Percentiles rank a stretch among this genome's conserved stretches.
These are phyloP conservation scores for Camellia granthamiana DNA, from an alignment of 148 eudicot species.

Conservation along the genomic window DNA sequence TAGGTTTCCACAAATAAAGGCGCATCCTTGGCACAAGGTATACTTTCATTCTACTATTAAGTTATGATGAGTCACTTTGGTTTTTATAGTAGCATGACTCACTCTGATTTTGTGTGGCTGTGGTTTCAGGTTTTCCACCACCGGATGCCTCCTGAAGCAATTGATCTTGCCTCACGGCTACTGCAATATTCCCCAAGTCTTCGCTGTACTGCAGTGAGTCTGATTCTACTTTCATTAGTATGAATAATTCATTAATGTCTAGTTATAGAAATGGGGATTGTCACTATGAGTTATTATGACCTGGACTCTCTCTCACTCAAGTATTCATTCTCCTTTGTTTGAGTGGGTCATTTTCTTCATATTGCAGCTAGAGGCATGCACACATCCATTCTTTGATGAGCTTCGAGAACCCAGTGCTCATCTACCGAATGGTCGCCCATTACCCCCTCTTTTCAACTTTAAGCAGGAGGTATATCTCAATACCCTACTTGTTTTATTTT, in stretches of 20 bases:
- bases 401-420: conserved; percentile 74
- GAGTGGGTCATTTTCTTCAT: neutral
- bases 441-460: conserved; percentile 73
- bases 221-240: conserved; percentile 11
- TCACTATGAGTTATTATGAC: neutral
- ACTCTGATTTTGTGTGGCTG: neutral
- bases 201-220: conserved; percentile 60
- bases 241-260: neutral
- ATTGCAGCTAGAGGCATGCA: conserved; percentile 76
- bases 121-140: conserved; percentile 56
- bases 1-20: conserved; percentile 69
- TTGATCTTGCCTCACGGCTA: conserved; percentile 60
- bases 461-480: conserved; percentile 57
- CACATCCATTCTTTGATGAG: conserved; percentile 87
- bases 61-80: neutral
- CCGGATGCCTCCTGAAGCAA: conserved; percentile 59
- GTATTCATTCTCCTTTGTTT: neutral
- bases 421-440: conserved; percentile 78
- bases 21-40: conserved; percentile 80
- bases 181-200: conserved; percentile 66
- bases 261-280: neutral
- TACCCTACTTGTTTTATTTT: neutral
- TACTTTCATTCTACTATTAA: neutral
- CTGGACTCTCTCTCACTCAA: neutral
- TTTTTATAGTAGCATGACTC: neutral